Base-by-base conservation (phyloP, 805 yeast genomes). In the Schwanniomyces polymorphus region DNA sequence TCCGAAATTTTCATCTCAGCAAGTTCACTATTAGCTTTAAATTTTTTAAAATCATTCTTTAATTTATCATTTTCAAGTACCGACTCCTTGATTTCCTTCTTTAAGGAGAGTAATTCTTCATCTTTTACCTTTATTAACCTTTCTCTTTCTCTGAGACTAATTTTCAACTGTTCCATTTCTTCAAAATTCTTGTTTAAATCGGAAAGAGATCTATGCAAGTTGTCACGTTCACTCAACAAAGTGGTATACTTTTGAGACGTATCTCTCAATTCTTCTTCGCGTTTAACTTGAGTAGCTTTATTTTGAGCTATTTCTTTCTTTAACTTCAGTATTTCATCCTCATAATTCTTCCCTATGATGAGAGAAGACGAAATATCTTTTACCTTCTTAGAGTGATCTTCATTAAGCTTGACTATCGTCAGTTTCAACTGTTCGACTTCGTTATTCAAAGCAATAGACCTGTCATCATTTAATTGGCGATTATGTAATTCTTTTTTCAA, bases 1-100 rank as follows among this genome's bases (percentile, higher is more conserved):
- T 65, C 67, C 1, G 51, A 38, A 27, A 63, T 65, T 4, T 64
- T 55, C 34, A 49, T 54, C 10, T 50, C 46, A 23, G 59, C 50
- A 25, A 52, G 43, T 11, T 57, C 64, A 17, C 54, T 47, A 18
- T 66, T 68, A 3, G 57, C 51, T 42, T 57, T 63, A 43, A 68
- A 42, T 38, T 56, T 52, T 16, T 57, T 42, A 23, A 52, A 48
- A 16, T 47, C 38, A 10, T 42, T 43, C 14, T 23, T 25, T 31
- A 54, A 31, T 1, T 43, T 38, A 9, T 49, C 48, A 10, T 58
- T 51, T 27, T 61, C 62, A 5, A 38, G 16, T 16, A 47, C 42
- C 8, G 46, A 41, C 9, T 33, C 27, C 9, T 41, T 38, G 27
- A 47, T 51, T 34, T 45, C 23, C 2, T 38, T 26, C 35, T 48